phyloP scores from a whole-genome alignment of 345 rosid species.

The Linum tenue region DNA sequence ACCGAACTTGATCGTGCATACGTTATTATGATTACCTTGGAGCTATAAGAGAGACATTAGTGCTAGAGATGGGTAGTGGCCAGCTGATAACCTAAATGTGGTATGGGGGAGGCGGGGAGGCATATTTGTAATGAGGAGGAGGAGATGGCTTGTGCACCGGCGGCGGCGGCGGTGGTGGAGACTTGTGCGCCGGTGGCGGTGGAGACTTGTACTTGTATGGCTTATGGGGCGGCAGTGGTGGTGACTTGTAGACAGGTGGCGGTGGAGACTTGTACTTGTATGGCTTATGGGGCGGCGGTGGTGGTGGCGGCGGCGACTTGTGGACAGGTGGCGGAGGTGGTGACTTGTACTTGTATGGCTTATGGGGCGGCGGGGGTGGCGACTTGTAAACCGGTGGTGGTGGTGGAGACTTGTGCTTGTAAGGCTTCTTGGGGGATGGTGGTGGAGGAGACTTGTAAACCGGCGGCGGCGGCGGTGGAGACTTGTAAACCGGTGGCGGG shows the following conservation, averaged over 20 bases:
- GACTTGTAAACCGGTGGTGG: too few relatives aligned
- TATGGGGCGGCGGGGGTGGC: too few relatives aligned
- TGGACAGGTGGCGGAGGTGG: not conserved
- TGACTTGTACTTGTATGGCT: too few relatives aligned
- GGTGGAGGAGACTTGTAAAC: constrained; percentile 1
- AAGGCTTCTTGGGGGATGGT: constrained; percentile 5
- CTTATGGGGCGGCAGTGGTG: constrained; percentile 20
- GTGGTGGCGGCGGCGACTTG: not conserved
- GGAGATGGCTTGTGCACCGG: constrained; percentile 18
- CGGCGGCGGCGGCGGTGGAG: too few relatives aligned
- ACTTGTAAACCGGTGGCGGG: too few relatives aligned
- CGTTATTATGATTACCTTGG: constrained; percentile 17
- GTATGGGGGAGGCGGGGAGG: constrained; percentile 3
- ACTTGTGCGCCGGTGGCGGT: constrained; percentile 12
- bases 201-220: constrained; percentile 10
- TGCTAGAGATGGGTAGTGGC: too few relatives aligned
- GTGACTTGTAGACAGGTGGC: constrained; percentile 14
- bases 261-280: too few relatives aligned
- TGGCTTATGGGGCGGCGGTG: not conserved
- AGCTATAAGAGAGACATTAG: not conserved
- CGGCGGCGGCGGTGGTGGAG: constrained; percentile 25
- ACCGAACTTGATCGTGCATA: not conserved
- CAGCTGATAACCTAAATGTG: too few relatives aligned
- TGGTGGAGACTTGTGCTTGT: not conserved
- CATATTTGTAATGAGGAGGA: constrained; percentile 52